Base-by-base conservation (phyloP, 1,284 basidiomycete genomes). In the Leccinum pallidistipes region DNA sequence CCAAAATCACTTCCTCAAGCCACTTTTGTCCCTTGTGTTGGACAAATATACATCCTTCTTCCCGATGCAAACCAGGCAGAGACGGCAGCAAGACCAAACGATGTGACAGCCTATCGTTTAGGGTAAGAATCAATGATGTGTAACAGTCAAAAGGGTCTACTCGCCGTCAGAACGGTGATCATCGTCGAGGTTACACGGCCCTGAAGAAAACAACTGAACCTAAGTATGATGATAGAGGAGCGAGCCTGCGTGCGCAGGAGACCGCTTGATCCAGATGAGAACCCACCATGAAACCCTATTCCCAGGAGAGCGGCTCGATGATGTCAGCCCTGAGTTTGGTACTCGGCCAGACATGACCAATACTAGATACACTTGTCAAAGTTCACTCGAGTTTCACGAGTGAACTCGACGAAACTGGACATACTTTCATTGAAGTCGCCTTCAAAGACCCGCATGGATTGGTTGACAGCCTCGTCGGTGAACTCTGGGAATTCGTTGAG, bases 41-140 rank as follows among this genome's bases (percentile, higher is more conserved):
- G 32, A 81, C 78, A 71, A 87, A 92, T 58, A 86, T 83, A 82
- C 84, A 89, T 27, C 27, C 5, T 27, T 24, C 88, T 83, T 72
- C 92, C 90, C 5, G 85, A 88, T 6, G 84, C 84, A 70, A 92
- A 91, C 90, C 90, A 92, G 1, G 84, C 78, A 2, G 89, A 90
- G 9, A 92, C 89, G 8, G 88, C 89, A 18, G 81, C 78, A 18
- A 92, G 82, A 56, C 90, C 90, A 66, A 91, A 87, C 24, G 87
- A 88, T 27, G 89, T 91, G 68, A 88, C 74, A 59, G 65, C 73
- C 72, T 74, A 54, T 45, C 53, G 55, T 54, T 2, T 29, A 27
- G 27, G 1, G 40, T 73, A 54, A 71, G 69, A 29, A 40, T 40
- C 16, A 24, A 11, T 11, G 47, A 31, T 21, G 11, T 16, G 21